Base-by-base conservation (phyloP, 129 eudicot genomes). In the Rutidosis leptorrhynchoides region DNA sequence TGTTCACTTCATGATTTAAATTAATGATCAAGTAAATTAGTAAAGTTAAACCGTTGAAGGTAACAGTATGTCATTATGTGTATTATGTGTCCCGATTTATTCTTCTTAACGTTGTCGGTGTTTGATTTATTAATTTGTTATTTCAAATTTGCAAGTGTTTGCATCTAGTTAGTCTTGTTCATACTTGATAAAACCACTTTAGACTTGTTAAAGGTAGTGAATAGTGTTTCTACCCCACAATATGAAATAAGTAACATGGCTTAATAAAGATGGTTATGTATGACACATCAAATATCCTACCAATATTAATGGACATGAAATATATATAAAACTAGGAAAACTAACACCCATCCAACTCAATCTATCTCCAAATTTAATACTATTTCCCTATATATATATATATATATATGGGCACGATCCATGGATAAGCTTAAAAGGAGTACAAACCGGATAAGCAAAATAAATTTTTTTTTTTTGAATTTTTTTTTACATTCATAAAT, bases 191-290 rank as follows among this genome's bases (percentile, higher is more conserved):
- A 45, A 3, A 57, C 37, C 37, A 26, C 22, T 7, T 15, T 23
- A 58, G 37, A 58, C 62, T 60, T 17, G 25, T 3, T 17, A 60
- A 30, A 60, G 43, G 28, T 14, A 46, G 22, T 1, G 33, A 42
- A 24, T 48, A 49, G 48, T n/a, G 7, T 51, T 29, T 30, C 22
- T 37, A 35, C 70, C 71, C 77, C 70, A 72, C 70, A 63, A 35
- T 29, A 63, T 54, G 64, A 65, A 56, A 56, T 65, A 73, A 40
- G 71, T 63, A 64, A 63, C 77, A 53, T 63, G 70, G 70, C 63
- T 52, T 72, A 63, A 63, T 63, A 64, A 52, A 63, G 64, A 28
- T 16, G 51, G 57, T 64, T 40, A 73, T 33, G 56, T 32, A 35
- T 58, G 63, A 59, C 68, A 72, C 15, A 42, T 40, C 65, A 73